Conservation (phyloP, 257 asterid genomes). For the Solanum sparsipilum region DNA sequence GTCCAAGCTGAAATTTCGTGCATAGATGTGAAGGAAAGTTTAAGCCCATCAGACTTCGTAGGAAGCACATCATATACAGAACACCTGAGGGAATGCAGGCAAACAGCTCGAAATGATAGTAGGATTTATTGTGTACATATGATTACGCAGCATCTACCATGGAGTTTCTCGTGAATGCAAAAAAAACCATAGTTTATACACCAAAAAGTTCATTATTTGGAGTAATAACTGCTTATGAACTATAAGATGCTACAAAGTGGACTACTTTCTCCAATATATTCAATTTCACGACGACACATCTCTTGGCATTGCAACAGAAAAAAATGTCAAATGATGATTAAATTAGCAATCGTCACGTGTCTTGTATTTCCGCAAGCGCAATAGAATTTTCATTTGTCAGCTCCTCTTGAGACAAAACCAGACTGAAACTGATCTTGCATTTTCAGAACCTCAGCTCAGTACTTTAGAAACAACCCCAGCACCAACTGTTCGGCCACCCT, state of each 20-base stretch:
- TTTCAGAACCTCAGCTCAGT: slow-evolving; percentile 34
- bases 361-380: background rate
- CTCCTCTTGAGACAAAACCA: background rate
- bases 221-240: background rate
- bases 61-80: background rate
- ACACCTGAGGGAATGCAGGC: background rate
- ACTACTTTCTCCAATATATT: background rate
- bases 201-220: background rate
- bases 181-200: background rate
- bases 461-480: slow-evolving; percentile 97
- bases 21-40: background rate
- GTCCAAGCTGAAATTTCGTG: background rate
- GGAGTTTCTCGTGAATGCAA: background rate
- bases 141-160: background rate
- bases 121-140: background rate
- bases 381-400: background rate
- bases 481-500: slow-evolving; percentile 98
- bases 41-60: background rate
- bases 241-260: background rate
- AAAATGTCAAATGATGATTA: background rate
- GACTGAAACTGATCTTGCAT: background rate
- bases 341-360: background rate
- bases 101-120: background rate
- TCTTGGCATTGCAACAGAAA: background rate
- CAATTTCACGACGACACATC: background rate